Evolutionary conservation across 169 alveolate genomes (phyloP), one percentile per base, ranked within the genome.

Genomic region (Ichthyophthirius multifiliis): DNA sequence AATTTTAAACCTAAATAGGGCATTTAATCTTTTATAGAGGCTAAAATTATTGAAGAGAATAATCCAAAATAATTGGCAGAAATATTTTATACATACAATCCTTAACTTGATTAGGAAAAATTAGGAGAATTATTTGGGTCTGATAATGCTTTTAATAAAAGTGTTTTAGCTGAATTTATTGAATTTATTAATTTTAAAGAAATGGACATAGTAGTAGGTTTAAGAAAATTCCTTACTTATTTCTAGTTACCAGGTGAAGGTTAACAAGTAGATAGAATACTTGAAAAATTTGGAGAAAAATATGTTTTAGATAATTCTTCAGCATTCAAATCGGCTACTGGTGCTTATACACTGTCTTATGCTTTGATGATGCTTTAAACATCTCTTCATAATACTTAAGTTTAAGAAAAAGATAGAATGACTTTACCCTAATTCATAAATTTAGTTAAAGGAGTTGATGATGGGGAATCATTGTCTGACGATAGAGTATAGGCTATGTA

Each of bases 221-320:
- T 97, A 83, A 91, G 96, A 76, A 83, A 81, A 20, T 90, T 95
- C 81, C 93, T 97, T 41, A 88, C 97, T 23, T 92, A 89, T 47
- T 97, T 96, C 88, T 94, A 96, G 67, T 85, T 97, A n/a, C 99
- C 99, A 18, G 98, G 97, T n/a, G 99, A 97, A 90, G 97, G 98
- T 0, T 95, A 97, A 86, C 90, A 95, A 83, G 95, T 96, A 9
- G 99, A 97, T 88, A 90, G 98, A 79, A 93, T 97, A 64, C 90
- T 96, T 91, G 97, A 96, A 86, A 90, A 90, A 79, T 97, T 97
- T 77, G 98, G 98, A 4, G 95, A 94, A 46, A 93, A 96, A 87
- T 96, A 90, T 65, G 89, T 89, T 82, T 80, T 74, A 46, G 98
- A 97, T 87, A 97, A 96, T 80, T 95, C 96, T 20, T 94, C 87